Conservation (phyloP, 345 rosid species). For the Alliaria petiolata region DNA sequence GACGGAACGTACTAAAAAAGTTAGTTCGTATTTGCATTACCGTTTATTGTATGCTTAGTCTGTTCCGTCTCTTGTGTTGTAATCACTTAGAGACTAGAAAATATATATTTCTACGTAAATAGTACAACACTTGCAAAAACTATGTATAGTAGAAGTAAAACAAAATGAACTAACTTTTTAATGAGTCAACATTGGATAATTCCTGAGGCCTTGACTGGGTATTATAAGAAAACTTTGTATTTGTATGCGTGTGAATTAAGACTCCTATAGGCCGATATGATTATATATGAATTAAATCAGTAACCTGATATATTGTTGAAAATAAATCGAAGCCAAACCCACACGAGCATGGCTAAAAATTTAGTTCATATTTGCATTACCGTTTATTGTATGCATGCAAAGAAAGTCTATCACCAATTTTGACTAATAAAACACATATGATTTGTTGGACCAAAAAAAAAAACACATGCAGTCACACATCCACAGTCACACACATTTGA, state of each 20-base stretch:
- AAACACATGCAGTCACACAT: not conserved
- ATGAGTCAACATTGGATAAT: not conserved
- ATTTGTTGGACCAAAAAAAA: not conserved
- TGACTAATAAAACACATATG: not conserved
- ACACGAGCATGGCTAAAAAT: conserved; percentile 19
- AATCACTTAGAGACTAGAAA: no score
- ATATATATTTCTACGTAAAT: no score
- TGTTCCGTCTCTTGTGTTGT: no score
- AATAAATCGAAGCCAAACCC: conserved; percentile 23
- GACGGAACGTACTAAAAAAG: no score
- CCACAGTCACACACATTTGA: no score
- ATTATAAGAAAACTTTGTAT: not conserved
- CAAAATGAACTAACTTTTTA: not conserved
- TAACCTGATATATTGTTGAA: conserved; percentile 19
- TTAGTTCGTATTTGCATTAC: no score
- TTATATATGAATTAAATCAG: conserved; percentile 12
- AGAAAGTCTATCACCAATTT: not conserved
- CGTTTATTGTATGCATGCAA: not conserved
- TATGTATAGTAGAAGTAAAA: not conserved
- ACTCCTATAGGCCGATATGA: conserved; percentile 11
- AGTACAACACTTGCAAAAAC: not conserved
- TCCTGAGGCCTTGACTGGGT: not conserved
- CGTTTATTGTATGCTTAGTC: no score
- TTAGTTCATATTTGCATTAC: not conserved
- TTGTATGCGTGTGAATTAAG: conserved; percentile 4